Evolutionary conservation across 768 basidiomycete genomes (phyloP).

Genomic region (Podaxis sp.): DNA sequence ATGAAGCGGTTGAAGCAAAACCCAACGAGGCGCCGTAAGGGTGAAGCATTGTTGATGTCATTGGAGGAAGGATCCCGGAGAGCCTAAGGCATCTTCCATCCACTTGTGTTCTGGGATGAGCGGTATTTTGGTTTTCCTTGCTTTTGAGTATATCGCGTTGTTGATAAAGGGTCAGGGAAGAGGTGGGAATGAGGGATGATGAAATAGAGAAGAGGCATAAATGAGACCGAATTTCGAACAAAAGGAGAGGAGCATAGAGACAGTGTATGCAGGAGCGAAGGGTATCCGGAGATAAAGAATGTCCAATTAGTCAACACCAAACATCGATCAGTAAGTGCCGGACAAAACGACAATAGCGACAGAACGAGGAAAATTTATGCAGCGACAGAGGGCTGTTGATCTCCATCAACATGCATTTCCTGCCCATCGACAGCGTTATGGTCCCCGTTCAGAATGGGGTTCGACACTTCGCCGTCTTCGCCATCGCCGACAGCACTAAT

Average conservation of each 20-base stretch:
- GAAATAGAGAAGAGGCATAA: conserved; percentile 18
- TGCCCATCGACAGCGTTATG: conserved; percentile 29
- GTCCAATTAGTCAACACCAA: conserved; percentile 18
- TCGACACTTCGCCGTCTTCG: conserved; percentile 33
- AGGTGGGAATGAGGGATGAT: conserved; percentile 21
- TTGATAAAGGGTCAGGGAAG: conserved; percentile 23
- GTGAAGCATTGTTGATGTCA: conserved; percentile 16
- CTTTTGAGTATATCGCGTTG: conserved; percentile 32
- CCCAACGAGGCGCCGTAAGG: conserved; percentile 14
- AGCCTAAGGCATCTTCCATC: conserved; percentile 46
- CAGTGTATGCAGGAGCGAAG: conserved; percentile 24
- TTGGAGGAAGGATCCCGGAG: conserved; percentile 35
- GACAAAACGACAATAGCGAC: conserved; percentile 13
- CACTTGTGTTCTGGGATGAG: conserved; percentile 29
- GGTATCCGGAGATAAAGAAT: conserved; percentile 30
- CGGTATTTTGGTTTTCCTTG: conserved; percentile 27
- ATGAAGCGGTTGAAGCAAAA: conserved; percentile 8
- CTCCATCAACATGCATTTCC: conserved; percentile 46
- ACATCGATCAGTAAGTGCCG: conserved; percentile 13
- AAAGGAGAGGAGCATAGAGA: conserved; percentile 19
- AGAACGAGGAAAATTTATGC: conserved; percentile 12
- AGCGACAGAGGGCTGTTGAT: conserved; percentile 27
- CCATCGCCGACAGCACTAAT: conserved; percentile 37
- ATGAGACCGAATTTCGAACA: neutral
- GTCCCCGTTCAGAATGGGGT: conserved; percentile 26